Evolutionary conservation across 2,329 filamentous ascomycete species (phyloP).

Genomic region (Trichoderma oligosporum): DNA sequence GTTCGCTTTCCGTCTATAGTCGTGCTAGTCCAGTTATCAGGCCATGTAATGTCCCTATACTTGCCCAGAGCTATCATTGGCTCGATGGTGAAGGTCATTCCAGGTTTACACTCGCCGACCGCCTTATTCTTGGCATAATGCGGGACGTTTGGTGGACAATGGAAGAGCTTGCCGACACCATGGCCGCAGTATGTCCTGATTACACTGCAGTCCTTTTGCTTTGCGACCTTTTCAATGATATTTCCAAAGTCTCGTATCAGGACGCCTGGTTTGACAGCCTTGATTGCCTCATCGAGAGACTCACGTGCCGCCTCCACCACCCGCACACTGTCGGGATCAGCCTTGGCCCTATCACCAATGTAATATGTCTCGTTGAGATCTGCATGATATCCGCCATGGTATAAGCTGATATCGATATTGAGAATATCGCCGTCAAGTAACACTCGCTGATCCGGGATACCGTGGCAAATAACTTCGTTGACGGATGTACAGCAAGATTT

Average conservation of each 20-base stretch:
- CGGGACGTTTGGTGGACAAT: slow-evolving; percentile 88
- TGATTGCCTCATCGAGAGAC: slow-evolving; percentile 86
- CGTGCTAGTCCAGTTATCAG: slow-evolving; percentile 96
- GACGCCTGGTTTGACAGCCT: slow-evolving; percentile 87
- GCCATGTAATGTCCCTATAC: slow-evolving; percentile 92
- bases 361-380: slow-evolving; percentile 99
- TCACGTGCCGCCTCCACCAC: slow-evolving; percentile 88
- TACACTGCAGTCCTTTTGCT: slow-evolving; percentile 78
- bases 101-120: slow-evolving; percentile 85
- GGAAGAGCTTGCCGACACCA: slow-evolving; percentile 90
- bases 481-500: slow-evolving; percentile 96
- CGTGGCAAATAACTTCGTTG: slow-evolving; percentile 98
- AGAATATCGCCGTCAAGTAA: slow-evolving; percentile 91
- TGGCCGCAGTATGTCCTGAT: slow-evolving; percentile 96
- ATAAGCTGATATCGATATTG: slow-evolving; percentile 94
- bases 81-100: slow-evolving; percentile 99
- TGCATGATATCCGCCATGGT: slow-evolving; percentile 91
- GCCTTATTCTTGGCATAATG: slow-evolving; percentile 99
- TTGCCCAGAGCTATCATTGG: slow-evolving; percentile 95
- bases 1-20: slow-evolving; percentile 86
- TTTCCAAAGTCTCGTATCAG: slow-evolving; percentile 92
- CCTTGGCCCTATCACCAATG: slow-evolving; percentile 80
- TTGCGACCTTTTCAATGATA: slow-evolving; percentile 92
- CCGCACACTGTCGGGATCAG: slow-evolving; percentile 80
- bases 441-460: slow-evolving; percentile 86